Conservation (phyloP, 179 eudicot genomes). For the Heliamphora pulchella region DNA sequence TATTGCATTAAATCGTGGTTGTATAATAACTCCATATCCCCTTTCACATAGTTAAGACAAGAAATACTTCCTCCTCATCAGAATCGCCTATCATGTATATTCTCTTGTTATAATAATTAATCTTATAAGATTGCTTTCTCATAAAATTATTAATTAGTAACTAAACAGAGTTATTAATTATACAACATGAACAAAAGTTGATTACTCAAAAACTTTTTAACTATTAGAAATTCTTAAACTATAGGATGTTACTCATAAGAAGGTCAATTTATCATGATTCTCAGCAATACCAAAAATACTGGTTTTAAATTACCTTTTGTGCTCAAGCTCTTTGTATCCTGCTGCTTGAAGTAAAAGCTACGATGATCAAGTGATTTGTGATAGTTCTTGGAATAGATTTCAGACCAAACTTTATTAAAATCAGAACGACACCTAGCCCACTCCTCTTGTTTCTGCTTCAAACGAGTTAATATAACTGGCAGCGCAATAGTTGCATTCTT, state of each 20-base stretch:
- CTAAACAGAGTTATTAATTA: too few relatives aligned
- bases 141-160: too few relatives aligned
- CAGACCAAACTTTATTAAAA: constrained; percentile 85
- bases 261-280: neutral
- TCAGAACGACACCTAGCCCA: constrained; percentile 85
- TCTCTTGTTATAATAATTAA: too few relatives aligned
- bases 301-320: constrained; percentile 52
- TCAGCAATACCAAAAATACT: neutral
- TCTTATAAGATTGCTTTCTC: too few relatives aligned
- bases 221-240: too few relatives aligned
- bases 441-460: constrained; percentile 89
- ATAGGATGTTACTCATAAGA: neutral
- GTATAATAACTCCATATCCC: too few relatives aligned
- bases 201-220: too few relatives aligned
- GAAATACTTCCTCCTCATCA: too few relatives aligned
- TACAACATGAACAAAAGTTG: too few relatives aligned
- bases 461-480: constrained; percentile 76
- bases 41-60: too few relatives aligned
- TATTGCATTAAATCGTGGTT: too few relatives aligned
- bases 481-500: constrained; percentile 66
- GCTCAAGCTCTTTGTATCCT: constrained; percentile 82
- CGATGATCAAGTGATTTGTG: constrained; percentile 89
- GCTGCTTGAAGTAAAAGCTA: constrained; percentile 96
- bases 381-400: constrained; percentile 76
- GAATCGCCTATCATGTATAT: too few relatives aligned